Evolutionary conservation across 2,329 filamentous ascomycete genomes (phyloP), one percentile per base, ranked within the genome.

Genomic region (Lecanicillium sp.): DNA sequence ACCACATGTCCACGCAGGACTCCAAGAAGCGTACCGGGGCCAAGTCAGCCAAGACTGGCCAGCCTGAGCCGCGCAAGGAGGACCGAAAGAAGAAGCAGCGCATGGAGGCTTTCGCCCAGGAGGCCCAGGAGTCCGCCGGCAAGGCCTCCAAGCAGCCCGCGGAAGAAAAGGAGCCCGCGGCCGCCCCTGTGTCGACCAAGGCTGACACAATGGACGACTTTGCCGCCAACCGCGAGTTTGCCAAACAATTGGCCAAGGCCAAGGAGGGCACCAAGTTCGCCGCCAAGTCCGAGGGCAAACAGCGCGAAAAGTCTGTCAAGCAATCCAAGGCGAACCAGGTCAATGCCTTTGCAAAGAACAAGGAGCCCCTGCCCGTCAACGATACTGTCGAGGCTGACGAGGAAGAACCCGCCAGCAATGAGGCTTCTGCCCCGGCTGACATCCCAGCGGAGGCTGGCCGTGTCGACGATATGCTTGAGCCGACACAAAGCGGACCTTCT

Each of bases 401-500:
- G 37, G 82, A 72, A 20, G 86, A 90, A 55, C 85, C 81, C 12
- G 87, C 92, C 52, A 85, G 94, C 53, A 87, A 94, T 52, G 68
- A 82, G 51, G 88, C 22, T 6, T 7, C 87, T 3, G 71, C 83
- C 10, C 84, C 87, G 22, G 68, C 76, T 36, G 65, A 73, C 17
- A 57, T 51, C 27, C 67, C 76, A n/a, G 69, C 68, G 12, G 71
- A 76, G 42, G 72, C 75, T 43, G 78, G 74, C 39, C 85, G 85
- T 56, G 78, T 96, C 41, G 84, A 84, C 39, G 90, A 96, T 62
- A 97, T 97, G 90, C 79, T 97, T 13, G 88, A 94, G 62, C 69
- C 83, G 35, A 64, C 76, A 31, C 61, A 76, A 3, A 58, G 78
- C 29, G 83, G 78, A 39, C 84, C 87, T 17, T 80, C 81, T 1